Percentiles rank a stretch among this genome's conserved stretches.
phyloP scores from a whole-genome alignment of 2,329 filamentous ascomycete genomes.

The Cadophora gregata region DNA sequence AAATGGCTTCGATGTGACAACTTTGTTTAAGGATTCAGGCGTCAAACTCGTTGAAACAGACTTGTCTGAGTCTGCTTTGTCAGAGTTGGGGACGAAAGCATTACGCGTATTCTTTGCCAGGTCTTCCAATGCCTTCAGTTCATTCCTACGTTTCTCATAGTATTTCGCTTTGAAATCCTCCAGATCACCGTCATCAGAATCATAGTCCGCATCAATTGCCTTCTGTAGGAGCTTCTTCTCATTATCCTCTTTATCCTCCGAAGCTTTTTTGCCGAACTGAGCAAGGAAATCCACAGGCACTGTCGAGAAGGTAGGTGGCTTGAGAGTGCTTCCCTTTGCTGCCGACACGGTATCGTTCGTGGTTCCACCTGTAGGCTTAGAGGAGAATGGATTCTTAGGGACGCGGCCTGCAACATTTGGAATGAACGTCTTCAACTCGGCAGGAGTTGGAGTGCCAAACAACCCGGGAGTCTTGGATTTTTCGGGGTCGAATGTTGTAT shows the following conservation, averaged over 20 bases:
- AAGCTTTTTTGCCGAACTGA: slow-evolving; percentile 36
- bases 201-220: slow-evolving; percentile 41
- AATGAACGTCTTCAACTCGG: not conserved
- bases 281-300: slow-evolving; percentile 34
- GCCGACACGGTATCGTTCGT: not conserved
- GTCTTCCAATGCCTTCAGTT: slow-evolving; percentile 34
- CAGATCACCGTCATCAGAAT: slow-evolving; percentile 42
- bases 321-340: slow-evolving; percentile 24
- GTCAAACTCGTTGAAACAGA: not conserved
- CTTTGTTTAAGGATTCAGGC: not conserved
- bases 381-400: slow-evolving; percentile 14
- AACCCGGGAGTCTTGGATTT: not conserved
- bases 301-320: slow-evolving; percentile 37
- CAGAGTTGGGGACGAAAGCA: not conserved
- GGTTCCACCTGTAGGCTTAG: slow-evolving; percentile 25
- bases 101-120: slow-evolving; percentile 28
- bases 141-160: slow-evolving; percentile 25
- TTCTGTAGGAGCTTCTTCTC: slow-evolving; percentile 39
- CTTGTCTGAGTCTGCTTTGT: not conserved
- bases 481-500: slow-evolving; percentile 23
- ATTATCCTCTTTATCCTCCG: slow-evolving; percentile 32
- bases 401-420: not conserved
- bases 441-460: not conserved
- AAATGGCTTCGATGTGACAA: slow-evolving; percentile 5
- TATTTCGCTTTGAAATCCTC: slow-evolving; percentile 35